Evolutionary conservation across 192 early-diverging fungal genomes (phyloP).

Genomic region (Funneliformis mosseae): DNA sequence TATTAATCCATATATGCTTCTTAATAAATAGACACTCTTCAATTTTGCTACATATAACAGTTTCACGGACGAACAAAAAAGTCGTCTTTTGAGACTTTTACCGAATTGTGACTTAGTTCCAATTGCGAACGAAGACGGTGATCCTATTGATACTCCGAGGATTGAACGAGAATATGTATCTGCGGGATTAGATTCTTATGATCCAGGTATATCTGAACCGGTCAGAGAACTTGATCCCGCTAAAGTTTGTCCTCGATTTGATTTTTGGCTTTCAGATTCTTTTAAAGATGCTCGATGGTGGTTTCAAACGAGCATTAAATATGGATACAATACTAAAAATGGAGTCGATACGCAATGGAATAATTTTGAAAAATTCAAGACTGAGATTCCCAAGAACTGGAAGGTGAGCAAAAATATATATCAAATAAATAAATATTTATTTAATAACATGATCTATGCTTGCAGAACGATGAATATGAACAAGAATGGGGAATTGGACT

Average conservation of each 20-base stretch:
- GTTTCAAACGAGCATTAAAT: slow-evolving; percentile 15
- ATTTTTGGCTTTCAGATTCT: slow-evolving; percentile 21
- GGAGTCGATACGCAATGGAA: slow-evolving; percentile 15
- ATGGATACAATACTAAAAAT: slow-evolving; percentile 7
- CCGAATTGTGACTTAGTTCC: slow-evolving; percentile 21
- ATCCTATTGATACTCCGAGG: slow-evolving; percentile 17
- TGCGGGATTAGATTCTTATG: neutral
- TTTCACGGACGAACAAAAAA: slow-evolving; percentile 28
- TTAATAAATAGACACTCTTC: slow-evolving; percentile 2
- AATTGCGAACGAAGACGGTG: slow-evolving; percentile 16
- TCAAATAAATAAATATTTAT: neutral
- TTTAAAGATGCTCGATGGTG: slow-evolving; percentile 21
- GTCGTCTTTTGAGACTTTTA: slow-evolving; percentile 9
- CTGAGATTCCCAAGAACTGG: neutral
- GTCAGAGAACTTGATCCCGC: neutral
- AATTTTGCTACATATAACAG: neutral
- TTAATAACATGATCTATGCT: neutral
- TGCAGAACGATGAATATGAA: slow-evolving; percentile 16
- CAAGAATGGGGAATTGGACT: slow-evolving; percentile 7
- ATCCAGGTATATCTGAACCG: neutral
- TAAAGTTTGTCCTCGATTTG: slow-evolving; percentile 12
- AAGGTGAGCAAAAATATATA: neutral
- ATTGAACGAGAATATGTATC: neutral
- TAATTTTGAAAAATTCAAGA: slow-evolving; percentile 12
- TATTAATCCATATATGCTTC: no score